A percentile compares a stretch with the other conserved stretches of the same genome.
Conservation (phyloP, 2,329 filamentous ascomycete genomes). For the Penicillium frequentans region DNA sequence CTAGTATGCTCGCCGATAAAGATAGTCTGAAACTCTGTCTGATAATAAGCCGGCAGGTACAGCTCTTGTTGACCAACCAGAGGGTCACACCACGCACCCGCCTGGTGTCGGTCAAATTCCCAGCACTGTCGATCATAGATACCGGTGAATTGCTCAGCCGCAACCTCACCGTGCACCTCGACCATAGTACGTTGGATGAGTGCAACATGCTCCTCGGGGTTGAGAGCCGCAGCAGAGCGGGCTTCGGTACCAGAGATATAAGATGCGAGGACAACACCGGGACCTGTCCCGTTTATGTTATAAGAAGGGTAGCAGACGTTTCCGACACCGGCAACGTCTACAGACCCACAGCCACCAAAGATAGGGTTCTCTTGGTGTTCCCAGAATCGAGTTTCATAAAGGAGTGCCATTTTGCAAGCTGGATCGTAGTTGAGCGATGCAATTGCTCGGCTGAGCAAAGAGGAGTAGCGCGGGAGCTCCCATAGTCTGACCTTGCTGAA, state of each 20-base stretch:
- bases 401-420: slow-evolving; percentile 61
- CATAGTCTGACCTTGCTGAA: slow-evolving; percentile 65
- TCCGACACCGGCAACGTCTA: slow-evolving; percentile 32
- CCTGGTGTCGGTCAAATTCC: slow-evolving; percentile 61
- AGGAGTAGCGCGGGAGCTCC: slow-evolving; percentile 57
- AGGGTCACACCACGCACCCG: slow-evolving; percentile 63
- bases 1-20: slow-evolving; percentile 70
- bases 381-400: slow-evolving; percentile 66
- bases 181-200: slow-evolving; percentile 65
- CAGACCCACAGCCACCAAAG: slow-evolving; percentile 53
- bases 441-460: slow-evolving; percentile 52
- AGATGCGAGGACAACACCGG: slow-evolving; percentile 47
- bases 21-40: slow-evolving; percentile 68
- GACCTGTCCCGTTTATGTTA: slow-evolving; percentile 36
- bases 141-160: slow-evolving; percentile 63
- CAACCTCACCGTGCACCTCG: slow-evolving; percentile 64
- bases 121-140: slow-evolving; percentile 66
- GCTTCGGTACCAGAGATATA: slow-evolving; percentile 31
- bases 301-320: slow-evolving; percentile 39
- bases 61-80: slow-evolving; percentile 65
- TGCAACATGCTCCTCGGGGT: slow-evolving; percentile 53
- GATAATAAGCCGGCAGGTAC: slow-evolving; percentile 71
- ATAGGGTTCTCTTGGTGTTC: slow-evolving; percentile 57
- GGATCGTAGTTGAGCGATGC: slow-evolving; percentile 51
- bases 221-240: slow-evolving; percentile 25